phyloP scores from a whole-genome alignment of 345 rosid species.

The Lumnitzera littorea region DNA sequence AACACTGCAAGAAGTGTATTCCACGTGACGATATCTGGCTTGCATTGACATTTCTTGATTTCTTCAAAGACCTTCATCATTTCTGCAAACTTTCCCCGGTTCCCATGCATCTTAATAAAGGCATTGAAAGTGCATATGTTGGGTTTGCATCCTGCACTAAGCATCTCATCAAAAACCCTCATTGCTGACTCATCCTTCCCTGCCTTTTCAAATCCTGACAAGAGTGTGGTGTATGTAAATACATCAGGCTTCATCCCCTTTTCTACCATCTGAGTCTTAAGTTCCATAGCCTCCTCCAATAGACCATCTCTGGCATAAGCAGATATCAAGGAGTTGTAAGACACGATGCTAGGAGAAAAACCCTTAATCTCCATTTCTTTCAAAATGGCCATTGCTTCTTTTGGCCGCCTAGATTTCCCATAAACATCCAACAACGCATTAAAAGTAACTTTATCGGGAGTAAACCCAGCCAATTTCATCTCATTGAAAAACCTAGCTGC shows the following conservation, averaged over 20 bases:
- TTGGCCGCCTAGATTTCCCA: conserved; percentile 81
- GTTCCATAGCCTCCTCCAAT: conserved; percentile 66
- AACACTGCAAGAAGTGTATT: conserved; percentile 85
- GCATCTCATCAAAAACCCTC: conserved; percentile 81
- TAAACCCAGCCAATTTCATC: conserved; percentile 68
- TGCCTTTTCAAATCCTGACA: conserved; percentile 79
- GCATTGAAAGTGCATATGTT: conserved; percentile 95
- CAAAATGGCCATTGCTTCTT: conserved; percentile 75
- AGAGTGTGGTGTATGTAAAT: conserved; percentile 87
- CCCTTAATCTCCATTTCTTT: conserved; percentile 77
- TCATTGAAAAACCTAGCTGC: conserved; percentile 66
- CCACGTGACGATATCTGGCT: conserved; percentile 91
- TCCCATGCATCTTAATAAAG: conserved; percentile 86
- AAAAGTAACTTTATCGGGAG: conserved; percentile 74
- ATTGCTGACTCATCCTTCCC: conserved; percentile 81
- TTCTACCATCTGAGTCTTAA: conserved; percentile 63
- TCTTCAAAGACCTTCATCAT: conserved; percentile 95
- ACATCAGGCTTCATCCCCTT: conserved; percentile 79
- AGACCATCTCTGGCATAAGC: conserved; percentile 81
- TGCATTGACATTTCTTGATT: conserved; percentile 51
- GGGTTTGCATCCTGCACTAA: conserved; percentile 61
- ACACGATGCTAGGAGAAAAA: conserved; percentile 55
- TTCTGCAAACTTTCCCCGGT: conserved; percentile 73
- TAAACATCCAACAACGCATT: conserved; percentile 80
- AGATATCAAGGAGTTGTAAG: conserved; percentile 80